These are phyloP conservation scores for Flaveria floridana DNA, from an alignment of 140 eudicot species.

Conservation along the genomic window DNA sequence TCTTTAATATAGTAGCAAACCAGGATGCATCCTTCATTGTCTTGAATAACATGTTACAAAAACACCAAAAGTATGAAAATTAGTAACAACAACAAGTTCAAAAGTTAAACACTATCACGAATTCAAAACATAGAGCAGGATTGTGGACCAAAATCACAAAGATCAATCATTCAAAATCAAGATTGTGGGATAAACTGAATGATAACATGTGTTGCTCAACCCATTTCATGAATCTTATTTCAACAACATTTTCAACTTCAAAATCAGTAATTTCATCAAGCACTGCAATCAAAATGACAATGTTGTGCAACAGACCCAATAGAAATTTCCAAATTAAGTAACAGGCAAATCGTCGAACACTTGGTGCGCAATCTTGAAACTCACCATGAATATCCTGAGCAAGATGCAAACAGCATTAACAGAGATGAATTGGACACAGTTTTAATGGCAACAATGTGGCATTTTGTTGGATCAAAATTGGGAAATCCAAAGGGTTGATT, in stretches of 20 bases:
- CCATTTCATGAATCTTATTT: too few relatives aligned
- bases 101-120: neutral
- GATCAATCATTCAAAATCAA: neutral
- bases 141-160: neutral
- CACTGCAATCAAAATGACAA: too few relatives aligned
- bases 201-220: too few relatives aligned
- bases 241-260: too few relatives aligned
- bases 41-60: neutral
- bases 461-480: neutral
- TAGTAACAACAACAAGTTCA: neutral
- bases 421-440: neutral
- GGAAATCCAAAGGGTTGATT: neutral
- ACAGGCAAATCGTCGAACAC: neutral
- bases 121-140: neutral
- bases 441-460: neutral
- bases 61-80: neutral
- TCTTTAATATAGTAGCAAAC: conserved; percentile 46
- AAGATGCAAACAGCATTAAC: neutral
- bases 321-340: neutral
- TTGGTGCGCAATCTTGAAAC: neutral
- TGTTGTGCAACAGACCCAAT: too few relatives aligned
- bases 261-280: too few relatives aligned
- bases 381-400: neutral
- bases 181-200: neutral
- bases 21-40: conserved; percentile 16